Base-by-base conservation (phyloP, 495 filamentous ascomycete genomes). In the Aspergillus sparsus region DNA sequence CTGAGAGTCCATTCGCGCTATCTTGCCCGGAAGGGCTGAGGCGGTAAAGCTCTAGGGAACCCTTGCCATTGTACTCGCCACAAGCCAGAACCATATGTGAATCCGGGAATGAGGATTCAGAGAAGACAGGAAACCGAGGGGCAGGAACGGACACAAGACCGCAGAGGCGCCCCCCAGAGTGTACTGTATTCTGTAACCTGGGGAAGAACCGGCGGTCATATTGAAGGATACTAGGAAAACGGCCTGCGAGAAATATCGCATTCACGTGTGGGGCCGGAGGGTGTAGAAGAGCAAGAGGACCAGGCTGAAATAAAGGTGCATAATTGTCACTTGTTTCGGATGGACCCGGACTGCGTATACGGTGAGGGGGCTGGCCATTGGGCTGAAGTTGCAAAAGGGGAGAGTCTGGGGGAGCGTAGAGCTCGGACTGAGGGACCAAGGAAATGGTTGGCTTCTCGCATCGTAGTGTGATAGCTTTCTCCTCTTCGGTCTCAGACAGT, bases 11-110 rank as follows among this genome's bases (percentile, higher is more conserved):
- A 37, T 47, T 57, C 9, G 62, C 47, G 27, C 44, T 32, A 27
- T 70, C 53, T 32, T 65, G 39, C 12, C 66, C 63, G n/a, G 68
- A 66, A 36, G 80, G 59, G 7, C 65, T 65, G 9, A 94, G 73
- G 50, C 84, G 84, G 71, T 96, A 96, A n/a, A 96, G 75, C 67
- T 98, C 93, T 9, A 98, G 78, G 0, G 90, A 92, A 6, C 93
- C 93, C 67, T 93, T 89, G 16, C 90, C 91, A 59, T 95, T 95
- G 74, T 98, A 98, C 69, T 96, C 92, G n/a, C 92, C 93, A 58
- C 89, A 90, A 15, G 92, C 92, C 36, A 93, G 84, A 42, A 98
- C 74, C 6, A 84, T 89, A 53, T 85, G 78, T 10, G 82, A 80
- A 3, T 82, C 80, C 8, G 75, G 76, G 7, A 56, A 85, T 49